phyloP scores from a whole-genome alignment of 2,329 filamentous ascomycete species.

The Pseudopyricularia cyperi region DNA sequence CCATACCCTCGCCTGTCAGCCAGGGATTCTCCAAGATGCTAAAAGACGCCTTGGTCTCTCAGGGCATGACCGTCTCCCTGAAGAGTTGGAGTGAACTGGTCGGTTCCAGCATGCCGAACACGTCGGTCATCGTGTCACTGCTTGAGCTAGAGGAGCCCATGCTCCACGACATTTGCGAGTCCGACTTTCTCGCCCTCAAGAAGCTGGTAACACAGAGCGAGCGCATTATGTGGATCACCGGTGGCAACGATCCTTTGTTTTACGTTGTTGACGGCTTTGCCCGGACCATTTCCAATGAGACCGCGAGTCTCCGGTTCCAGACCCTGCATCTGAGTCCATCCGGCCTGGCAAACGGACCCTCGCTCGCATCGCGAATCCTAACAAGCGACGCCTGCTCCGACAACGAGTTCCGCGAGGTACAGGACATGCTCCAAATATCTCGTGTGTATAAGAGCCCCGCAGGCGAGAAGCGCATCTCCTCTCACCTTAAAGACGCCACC shows the following conservation, averaged over 20 bases:
- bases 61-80: too few relatives aligned
- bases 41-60: too few relatives aligned
- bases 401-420: conserved; percentile 12
- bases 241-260: background rate
- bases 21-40: too few relatives aligned
- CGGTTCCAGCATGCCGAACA: background rate
- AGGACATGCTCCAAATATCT: conserved; percentile 10
- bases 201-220: background rate
- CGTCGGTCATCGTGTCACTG: background rate
- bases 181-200: conserved; percentile 10
- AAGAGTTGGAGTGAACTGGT: too few relatives aligned
- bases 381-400: conserved; percentile 1
- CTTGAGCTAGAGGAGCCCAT: conserved; percentile 13
- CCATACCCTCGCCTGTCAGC: too few relatives aligned
- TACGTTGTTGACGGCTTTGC: background rate
- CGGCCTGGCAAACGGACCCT: background rate
- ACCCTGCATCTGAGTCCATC: background rate
- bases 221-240: background rate
- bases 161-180: conserved; percentile 10
- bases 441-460: background rate
- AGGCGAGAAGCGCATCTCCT: background rate
- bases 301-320: background rate
- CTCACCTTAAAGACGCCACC: background rate
- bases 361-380: background rate
- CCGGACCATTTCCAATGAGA: background rate